Evolutionary conservation across 768 basidiomycete genomes (phyloP).

Genomic region (Boletellus ananiceps): DNA sequence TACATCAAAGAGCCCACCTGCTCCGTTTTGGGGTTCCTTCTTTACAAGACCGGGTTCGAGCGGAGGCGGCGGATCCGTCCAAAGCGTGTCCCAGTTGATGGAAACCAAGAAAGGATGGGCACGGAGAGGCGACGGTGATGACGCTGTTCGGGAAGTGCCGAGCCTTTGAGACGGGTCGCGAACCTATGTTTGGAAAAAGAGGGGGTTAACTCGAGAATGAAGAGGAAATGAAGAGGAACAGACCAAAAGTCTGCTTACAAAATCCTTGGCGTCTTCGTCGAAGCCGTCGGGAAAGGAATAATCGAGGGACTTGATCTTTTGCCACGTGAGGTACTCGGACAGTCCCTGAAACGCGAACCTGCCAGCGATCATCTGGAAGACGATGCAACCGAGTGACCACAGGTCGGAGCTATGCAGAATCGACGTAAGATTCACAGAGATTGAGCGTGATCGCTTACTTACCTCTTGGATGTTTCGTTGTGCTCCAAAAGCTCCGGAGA

Average conservation of each 20-base stretch:
- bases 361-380: constrained; percentile 91
- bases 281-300: constrained; percentile 87
- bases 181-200: constrained; percentile 39
- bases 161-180: constrained; percentile 56
- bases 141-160: constrained; percentile 43
- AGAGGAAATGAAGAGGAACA: neutral
- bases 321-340: constrained; percentile 92
- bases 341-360: constrained; percentile 87
- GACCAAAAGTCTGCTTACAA: constrained; percentile 76
- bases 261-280: constrained; percentile 73
- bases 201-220: neutral
- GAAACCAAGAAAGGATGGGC: constrained; percentile 57
- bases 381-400: constrained; percentile 93
- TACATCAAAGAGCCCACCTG: constrained; percentile 8
- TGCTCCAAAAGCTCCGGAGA: constrained; percentile 78
- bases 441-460: constrained; percentile 1
- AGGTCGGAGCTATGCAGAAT: constrained; percentile 67
- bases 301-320: constrained; percentile 86
- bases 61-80: constrained; percentile 57
- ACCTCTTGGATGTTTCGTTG: constrained; percentile 77
- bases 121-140: constrained; percentile 46
- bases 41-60: constrained; percentile 56
- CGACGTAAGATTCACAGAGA: neutral
- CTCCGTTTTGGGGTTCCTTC: constrained; percentile 34
- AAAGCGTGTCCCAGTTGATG: constrained; percentile 60